phyloP scores from a whole-genome alignment of 2,329 filamentous ascomycete genomes.

The Colletotrichum orchidophilum region DNA sequence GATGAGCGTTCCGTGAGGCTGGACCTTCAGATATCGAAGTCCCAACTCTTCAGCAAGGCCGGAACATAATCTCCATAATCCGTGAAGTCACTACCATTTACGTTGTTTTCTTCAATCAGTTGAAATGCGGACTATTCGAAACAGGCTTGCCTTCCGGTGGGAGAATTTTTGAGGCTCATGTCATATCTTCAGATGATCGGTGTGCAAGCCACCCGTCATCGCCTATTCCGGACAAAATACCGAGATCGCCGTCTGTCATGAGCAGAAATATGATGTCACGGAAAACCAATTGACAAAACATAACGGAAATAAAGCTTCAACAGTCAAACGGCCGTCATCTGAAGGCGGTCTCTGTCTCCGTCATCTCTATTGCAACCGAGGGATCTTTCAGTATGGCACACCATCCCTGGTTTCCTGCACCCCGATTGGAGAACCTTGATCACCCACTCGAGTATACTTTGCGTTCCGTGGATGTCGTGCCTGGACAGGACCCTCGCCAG shows the following conservation, averaged over 20 bases:
- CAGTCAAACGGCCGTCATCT: constrained; percentile 9
- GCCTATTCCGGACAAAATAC: constrained; percentile 10
- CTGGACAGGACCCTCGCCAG: neutral
- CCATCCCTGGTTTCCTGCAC: neutral
- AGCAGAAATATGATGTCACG: constrained; percentile 6
- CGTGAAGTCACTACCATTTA: no score
- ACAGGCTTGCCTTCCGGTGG: neutral
- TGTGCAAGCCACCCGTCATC: neutral
- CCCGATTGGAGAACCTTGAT: neutral
- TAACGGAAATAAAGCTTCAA: neutral
- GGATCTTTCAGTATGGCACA: neutral
- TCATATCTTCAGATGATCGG: neutral
- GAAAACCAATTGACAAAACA: neutral
- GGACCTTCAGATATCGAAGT: neutral
- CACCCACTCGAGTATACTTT: neutral
- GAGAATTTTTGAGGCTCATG: neutral
- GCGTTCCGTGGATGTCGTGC: no score
- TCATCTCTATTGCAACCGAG: neutral
- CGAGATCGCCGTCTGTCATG: neutral
- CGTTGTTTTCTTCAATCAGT: neutral
- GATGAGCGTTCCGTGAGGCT: neutral
- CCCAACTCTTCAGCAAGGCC: neutral
- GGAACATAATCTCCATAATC: neutral
- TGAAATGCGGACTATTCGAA: neutral
- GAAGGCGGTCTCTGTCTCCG: neutral